Evolutionary conservation across 1,139 yeast genomes (phyloP).

Genomic region (Yamadazyma oceani): DNA sequence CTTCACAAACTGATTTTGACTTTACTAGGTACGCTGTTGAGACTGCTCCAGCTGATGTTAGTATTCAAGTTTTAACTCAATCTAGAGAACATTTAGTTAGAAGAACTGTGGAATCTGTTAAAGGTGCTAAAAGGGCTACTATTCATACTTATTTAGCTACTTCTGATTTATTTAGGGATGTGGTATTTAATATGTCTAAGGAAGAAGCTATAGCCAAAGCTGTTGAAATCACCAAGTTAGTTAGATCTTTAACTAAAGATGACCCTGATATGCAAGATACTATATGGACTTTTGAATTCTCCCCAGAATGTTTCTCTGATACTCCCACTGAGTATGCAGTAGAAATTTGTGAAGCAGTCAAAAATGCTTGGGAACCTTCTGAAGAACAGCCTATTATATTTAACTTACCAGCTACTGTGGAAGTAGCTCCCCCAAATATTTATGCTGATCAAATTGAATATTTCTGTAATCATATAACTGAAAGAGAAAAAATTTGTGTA

Average conservation of each 20-base stretch:
- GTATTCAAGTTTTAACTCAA: slow-evolving; percentile 88
- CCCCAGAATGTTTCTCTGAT: slow-evolving; percentile 94
- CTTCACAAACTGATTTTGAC: slow-evolving; percentile 94
- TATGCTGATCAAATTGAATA: slow-evolving; percentile 97
- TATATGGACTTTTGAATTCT: slow-evolving; percentile 86
- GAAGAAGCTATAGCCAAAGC: slow-evolving; percentile 81
- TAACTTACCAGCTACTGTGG: slow-evolving; percentile 98
- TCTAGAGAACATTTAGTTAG: slow-evolving; percentile 87
- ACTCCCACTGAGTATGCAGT: slow-evolving; percentile 82
- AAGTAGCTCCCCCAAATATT: slow-evolving; percentile 88
- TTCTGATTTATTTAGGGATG: slow-evolving; percentile 85
- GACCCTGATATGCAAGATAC: slow-evolving; percentile 73
- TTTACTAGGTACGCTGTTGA: slow-evolving; percentile 92
- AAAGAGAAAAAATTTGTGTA: slow-evolving; percentile 83
- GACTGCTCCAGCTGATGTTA: slow-evolving; percentile 89
- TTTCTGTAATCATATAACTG: slow-evolving; percentile 71
- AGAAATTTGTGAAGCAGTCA: slow-evolving; percentile 92
- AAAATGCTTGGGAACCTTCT: slow-evolving; percentile 88
- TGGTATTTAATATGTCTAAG: slow-evolving; percentile 83
- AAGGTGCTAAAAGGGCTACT: slow-evolving; percentile 88
- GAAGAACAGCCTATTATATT: slow-evolving; percentile 84
- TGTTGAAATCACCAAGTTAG: slow-evolving; percentile 77
- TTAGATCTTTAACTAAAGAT: slow-evolving; percentile 83
- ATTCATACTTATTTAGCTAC: slow-evolving; percentile 91
- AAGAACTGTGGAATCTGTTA: slow-evolving; percentile 84